phyloP scores from a whole-genome alignment of 2,329 filamentous ascomycete species.

The Aspergillus ruber region DNA sequence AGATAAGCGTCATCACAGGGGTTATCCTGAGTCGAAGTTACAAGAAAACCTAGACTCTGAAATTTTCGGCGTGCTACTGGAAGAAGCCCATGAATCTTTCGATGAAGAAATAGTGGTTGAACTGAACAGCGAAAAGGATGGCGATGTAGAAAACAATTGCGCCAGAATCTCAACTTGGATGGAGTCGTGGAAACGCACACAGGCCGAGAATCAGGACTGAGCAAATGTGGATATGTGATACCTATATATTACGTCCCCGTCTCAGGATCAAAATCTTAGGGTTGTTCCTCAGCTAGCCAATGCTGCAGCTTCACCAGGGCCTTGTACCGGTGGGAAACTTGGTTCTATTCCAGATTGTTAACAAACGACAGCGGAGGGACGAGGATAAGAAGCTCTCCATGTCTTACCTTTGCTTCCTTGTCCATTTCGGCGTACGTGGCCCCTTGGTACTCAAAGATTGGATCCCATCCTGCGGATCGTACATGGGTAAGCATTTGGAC shows the following conservation, averaged over 20 bases:
- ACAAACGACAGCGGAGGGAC: neutral
- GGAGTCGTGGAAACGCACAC: slow-evolving; percentile 66
- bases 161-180: slow-evolving; percentile 79
- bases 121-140: slow-evolving; percentile 69
- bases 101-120: slow-evolving; percentile 84
- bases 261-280: slow-evolving; percentile 7
- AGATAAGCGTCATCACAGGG: slow-evolving; percentile 40
- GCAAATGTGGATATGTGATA: slow-evolving; percentile 1
- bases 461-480: slow-evolving; percentile 71
- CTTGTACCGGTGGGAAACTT: slow-evolving; percentile 81
- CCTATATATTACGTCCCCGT: slow-evolving; percentile 6
- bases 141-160: slow-evolving; percentile 84
- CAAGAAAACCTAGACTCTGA: slow-evolving; percentile 96
- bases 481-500: slow-evolving; percentile 1
- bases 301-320: slow-evolving; percentile 79
- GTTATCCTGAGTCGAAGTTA: slow-evolving; percentile 78
- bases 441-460: slow-evolving; percentile 89
- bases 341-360: slow-evolving; percentile 51
- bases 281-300: slow-evolving; percentile 58
- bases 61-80: slow-evolving; percentile 90
- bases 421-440: slow-evolving; percentile 96
- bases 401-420: slow-evolving; percentile 73
- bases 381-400: neutral
- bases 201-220: slow-evolving; percentile 23
- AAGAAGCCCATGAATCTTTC: slow-evolving; percentile 84